Evolutionary conservation across 176 grass and related monocot genomes (phyloP).

Genomic region (Hyparrhenia diplandra): DNA sequence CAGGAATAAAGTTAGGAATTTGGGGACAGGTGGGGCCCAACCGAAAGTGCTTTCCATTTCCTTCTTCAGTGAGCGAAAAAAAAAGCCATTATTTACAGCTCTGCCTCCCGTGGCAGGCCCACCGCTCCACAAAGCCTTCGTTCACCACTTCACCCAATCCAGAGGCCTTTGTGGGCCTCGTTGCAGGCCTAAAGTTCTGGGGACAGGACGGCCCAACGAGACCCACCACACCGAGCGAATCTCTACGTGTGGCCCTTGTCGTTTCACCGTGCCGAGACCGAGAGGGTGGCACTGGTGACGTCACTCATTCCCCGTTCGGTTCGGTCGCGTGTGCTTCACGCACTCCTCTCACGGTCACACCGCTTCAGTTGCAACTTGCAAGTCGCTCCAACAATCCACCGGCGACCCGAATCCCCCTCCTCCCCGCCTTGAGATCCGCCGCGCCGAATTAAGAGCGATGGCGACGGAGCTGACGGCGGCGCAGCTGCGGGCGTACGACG

Average conservation of each 20-base stretch:
- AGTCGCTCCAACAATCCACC: background rate
- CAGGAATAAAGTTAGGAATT: background rate
- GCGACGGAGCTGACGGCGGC: constrained; percentile 80
- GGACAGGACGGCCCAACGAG: background rate
- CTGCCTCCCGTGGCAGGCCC: too few relatives aligned
- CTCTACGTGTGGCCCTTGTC: background rate
- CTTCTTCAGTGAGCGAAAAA: too few relatives aligned
- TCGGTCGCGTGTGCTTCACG: background rate
- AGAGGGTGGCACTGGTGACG: too few relatives aligned
- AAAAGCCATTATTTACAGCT: too few relatives aligned
- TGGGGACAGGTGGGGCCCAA: background rate
- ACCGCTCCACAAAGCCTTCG: too few relatives aligned
- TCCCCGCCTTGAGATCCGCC: background rate
- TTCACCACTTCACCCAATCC: too few relatives aligned
- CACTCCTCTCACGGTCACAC: background rate
- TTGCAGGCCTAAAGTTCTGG: background rate
- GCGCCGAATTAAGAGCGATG: background rate
- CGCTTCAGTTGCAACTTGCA: background rate
- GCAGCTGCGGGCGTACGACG: constrained; percentile 78
- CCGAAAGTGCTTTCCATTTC: background rate
- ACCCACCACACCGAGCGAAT: background rate
- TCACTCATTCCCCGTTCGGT: background rate
- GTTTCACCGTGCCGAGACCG: background rate
- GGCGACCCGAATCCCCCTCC: background rate
- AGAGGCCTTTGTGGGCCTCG: background rate